A percentile compares a stretch with the other conserved stretches of the same genome.
Evolutionary conservation across 164 flowering plant species (phyloP).

Genomic region (Malania oleifera): DNA sequence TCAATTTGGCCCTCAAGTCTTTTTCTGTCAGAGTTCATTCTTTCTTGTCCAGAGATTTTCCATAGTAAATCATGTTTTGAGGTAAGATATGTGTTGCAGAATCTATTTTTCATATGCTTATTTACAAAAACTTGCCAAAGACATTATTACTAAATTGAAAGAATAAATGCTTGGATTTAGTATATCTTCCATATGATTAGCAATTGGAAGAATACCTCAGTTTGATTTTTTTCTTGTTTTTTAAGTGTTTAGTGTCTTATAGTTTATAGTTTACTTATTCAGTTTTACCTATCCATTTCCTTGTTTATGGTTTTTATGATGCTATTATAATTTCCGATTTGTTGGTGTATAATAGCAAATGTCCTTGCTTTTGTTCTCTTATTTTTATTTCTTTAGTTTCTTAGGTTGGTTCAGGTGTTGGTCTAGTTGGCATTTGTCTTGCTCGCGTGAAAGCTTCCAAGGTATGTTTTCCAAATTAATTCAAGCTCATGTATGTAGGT

Average conservation of each 20-base stretch:
- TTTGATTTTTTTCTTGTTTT: too few species aligned
- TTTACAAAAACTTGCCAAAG: too few species aligned
- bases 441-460: slow-evolving; percentile 63
- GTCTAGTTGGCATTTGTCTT: slow-evolving; percentile 88
- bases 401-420: slow-evolving; percentile 97
- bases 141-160: background rate
- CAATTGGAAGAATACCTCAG: too few species aligned
- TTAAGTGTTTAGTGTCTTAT: too few species aligned
- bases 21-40: slow-evolving; percentile 81
- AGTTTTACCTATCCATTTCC: too few species aligned
- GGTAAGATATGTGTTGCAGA: slow-evolving; percentile 40
- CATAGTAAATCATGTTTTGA: slow-evolving; percentile 69
- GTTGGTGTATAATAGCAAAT: background rate
- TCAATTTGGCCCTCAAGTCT: slow-evolving; percentile 96
- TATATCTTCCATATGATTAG: too few species aligned
- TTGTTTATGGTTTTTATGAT: background rate
- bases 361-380: background rate
- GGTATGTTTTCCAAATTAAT: slow-evolving; percentile 33
- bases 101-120: too few species aligned
- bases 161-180: too few species aligned
- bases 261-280: too few species aligned
- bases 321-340: background rate
- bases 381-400: background rate
- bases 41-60: slow-evolving; percentile 70
- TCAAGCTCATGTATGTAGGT: background rate